phyloP scores from a whole-genome alignment of 2,329 filamentous ascomycete species.

The Paecilomyces sp. region DNA sequence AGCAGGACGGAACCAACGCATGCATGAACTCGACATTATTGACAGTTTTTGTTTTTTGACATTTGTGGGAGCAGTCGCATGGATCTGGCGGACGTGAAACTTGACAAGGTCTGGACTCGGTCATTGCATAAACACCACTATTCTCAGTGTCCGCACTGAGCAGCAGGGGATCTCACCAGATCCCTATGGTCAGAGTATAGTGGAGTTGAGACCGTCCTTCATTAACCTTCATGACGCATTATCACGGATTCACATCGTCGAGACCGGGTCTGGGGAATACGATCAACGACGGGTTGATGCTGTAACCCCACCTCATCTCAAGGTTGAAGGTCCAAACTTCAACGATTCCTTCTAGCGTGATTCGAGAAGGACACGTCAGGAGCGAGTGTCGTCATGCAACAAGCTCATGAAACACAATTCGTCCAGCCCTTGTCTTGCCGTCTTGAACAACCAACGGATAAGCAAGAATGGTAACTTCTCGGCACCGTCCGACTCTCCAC shows the following conservation, averaged over 20 bases:
- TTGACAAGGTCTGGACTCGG: background rate
- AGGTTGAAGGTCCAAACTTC: background rate
- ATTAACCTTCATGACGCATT: background rate
- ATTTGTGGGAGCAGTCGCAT: background rate
- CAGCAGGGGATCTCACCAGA: background rate
- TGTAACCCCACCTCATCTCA: background rate
- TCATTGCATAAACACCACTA: background rate
- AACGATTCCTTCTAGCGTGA: constrained; percentile 14
- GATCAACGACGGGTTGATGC: background rate
- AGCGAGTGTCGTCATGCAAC: background rate
- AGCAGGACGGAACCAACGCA: background rate
- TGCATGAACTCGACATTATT: background rate
- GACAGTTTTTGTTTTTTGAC: background rate
- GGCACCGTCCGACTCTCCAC: background rate
- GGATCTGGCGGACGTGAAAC: background rate
- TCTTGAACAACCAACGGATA: background rate
- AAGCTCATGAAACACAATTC: background rate
- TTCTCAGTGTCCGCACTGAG: background rate
- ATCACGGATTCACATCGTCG: background rate
- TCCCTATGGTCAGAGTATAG: background rate
- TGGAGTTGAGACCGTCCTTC: background rate
- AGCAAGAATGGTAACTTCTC: background rate
- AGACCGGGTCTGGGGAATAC: background rate
- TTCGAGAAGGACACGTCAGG: constrained; percentile 14
- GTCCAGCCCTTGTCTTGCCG: background rate